A percentile compares a stretch with the other conserved stretches of the same genome.
phyloP scores from a whole-genome alignment of 2,329 filamentous ascomycete genomes.

The Gremmenia infestans region DNA sequence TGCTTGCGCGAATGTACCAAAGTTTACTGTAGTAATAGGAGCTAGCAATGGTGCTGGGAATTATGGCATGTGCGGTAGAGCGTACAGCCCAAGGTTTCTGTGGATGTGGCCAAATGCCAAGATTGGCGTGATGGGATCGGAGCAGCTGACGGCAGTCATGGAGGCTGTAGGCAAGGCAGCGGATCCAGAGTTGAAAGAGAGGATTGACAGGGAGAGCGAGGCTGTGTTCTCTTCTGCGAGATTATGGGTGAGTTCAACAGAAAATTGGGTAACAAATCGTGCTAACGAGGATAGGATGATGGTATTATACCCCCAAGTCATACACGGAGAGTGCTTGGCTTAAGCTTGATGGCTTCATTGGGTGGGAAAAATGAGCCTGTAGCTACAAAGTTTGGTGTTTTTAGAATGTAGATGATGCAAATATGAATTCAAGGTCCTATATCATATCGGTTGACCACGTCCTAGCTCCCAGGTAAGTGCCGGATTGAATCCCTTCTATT shows the following conservation, averaged over 20 bases:
- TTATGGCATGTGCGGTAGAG: conserved; percentile 96
- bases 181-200: conserved; percentile 72
- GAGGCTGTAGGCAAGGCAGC: conserved; percentile 81
- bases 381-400: conserved; percentile 70
- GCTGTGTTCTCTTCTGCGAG: conserved; percentile 83
- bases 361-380: conserved; percentile 60
- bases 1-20: conserved; percentile 88
- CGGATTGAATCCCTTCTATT: too few relatives aligned
- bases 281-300: conserved; percentile 52
- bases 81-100: conserved; percentile 84
- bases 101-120: conserved; percentile 99
- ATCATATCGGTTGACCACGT: too few relatives aligned
- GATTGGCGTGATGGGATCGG: conserved; percentile 91
- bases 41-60: conserved; percentile 91
- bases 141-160: conserved; percentile 91
- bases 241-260: conserved; percentile 59
- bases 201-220: conserved; percentile 88
- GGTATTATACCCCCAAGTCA: conserved; percentile 75
- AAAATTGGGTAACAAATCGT: conserved; percentile 6
- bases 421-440: not conserved
- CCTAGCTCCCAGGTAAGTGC: too few relatives aligned
- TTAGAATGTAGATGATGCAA: conserved; percentile 61
- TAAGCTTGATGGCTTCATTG: conserved; percentile 68
- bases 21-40: conserved; percentile 95
- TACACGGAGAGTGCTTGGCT: conserved; percentile 65